These are phyloP conservation scores for Leptographium radiaticola DNA, from an alignment of 2,329 filamentous ascomycete genomes.

Conservation along the genomic window DNA sequence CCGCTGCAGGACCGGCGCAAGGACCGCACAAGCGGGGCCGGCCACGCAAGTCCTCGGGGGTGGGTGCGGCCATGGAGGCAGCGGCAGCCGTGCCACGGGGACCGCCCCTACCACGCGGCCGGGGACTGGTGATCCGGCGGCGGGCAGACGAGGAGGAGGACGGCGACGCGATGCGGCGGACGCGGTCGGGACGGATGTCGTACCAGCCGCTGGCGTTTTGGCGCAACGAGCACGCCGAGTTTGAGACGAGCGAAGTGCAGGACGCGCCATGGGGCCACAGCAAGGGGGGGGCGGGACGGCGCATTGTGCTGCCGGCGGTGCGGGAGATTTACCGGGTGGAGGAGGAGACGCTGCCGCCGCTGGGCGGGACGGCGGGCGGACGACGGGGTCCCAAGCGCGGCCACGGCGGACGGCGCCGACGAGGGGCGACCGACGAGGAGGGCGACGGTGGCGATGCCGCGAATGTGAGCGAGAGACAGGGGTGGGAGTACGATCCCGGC, in stretches of 20 bases:
- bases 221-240: constrained; percentile 70
- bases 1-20: constrained; percentile 5
- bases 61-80: constrained; percentile 31
- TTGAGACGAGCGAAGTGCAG: constrained; percentile 43
- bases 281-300: constrained; percentile 19
- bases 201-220: constrained; percentile 73
- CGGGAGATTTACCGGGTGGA: constrained; percentile 68
- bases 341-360: constrained; percentile 35
- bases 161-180: constrained; percentile 40
- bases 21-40: constrained; percentile 11
- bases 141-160: constrained; percentile 23
- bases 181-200: constrained; percentile 66
- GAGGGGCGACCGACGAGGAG: constrained; percentile 8
- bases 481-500: constrained; percentile 60
- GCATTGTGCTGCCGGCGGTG: constrained; percentile 55
- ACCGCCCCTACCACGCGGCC: constrained; percentile 40
- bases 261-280: constrained; percentile 23
- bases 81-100: constrained; percentile 34
- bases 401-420: constrained; percentile 14
- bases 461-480: constrained; percentile 41
- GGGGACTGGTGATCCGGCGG: constrained; percentile 39
- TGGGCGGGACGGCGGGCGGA: constrained; percentile 13
- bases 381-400: neutral
- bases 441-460: constrained; percentile 25
- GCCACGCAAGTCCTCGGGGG: constrained; percentile 26